Percentiles rank a stretch among this genome's conserved stretches.
These are phyloP conservation scores for Pythium brachiatum DNA, from an alignment of 352 stramenopile genomes.

Conservation along the genomic window DNA sequence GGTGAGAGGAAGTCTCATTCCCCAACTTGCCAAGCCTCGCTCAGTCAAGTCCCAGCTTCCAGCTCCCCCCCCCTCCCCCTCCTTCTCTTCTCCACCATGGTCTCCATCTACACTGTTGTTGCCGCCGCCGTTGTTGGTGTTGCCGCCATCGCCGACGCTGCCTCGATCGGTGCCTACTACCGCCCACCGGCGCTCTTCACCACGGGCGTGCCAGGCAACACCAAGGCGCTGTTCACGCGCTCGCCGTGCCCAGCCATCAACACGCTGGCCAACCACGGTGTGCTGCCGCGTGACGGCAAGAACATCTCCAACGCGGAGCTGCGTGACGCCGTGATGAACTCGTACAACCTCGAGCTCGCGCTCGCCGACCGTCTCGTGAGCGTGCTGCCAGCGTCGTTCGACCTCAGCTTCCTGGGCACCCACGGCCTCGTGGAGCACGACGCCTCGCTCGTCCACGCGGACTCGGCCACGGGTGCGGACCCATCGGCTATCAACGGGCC, in stretches of 20 bases:
- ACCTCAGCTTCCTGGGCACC: constrained; percentile 28
- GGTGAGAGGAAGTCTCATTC: neutral
- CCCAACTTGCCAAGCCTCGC: constrained; percentile 1
- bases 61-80: neutral
- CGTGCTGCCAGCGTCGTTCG: constrained; percentile 6
- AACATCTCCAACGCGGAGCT: constrained; percentile 16
- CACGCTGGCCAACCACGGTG: constrained; percentile 62
- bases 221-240: constrained; percentile 6
- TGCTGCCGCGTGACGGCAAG: constrained; percentile 52
- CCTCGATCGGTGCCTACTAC: constrained; percentile 23
- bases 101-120: constrained; percentile 3
- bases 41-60: neutral
- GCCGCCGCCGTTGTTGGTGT: neutral
- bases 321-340: constrained; percentile 25
- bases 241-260: constrained; percentile 64
- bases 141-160: neutral
- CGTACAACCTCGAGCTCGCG: constrained; percentile 34
- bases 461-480: constrained; percentile 35
- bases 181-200: neutral
- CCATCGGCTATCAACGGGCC: constrained; percentile 24
- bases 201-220: constrained; percentile 6
- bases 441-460: constrained; percentile 15
- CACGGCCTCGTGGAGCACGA: constrained; percentile 54
- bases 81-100: neutral
- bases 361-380: constrained; percentile 16